These are phyloP conservation scores for Bruguiera gymnorhiza DNA, from an alignment of 345 rosid genomes.

Conservation along the genomic window DNA sequence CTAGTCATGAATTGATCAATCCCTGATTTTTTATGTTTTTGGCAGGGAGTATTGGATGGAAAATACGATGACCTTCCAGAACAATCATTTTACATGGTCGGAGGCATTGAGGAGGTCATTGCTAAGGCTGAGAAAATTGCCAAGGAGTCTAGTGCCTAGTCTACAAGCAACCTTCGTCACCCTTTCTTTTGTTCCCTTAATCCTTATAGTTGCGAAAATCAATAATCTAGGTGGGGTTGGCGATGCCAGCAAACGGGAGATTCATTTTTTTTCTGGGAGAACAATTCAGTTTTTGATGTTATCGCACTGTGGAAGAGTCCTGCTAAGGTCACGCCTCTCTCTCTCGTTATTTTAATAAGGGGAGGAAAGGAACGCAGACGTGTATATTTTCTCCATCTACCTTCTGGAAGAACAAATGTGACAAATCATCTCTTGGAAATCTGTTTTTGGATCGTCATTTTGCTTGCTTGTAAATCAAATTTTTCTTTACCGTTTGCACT, in stretches of 20 bases:
- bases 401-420: not conserved
- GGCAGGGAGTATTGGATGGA: conserved; percentile 83
- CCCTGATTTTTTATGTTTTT: not conserved
- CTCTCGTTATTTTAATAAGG: conserved; percentile 11
- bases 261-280: conserved; percentile 15
- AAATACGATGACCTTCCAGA: conserved; percentile 78
- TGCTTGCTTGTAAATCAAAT: too few relatives aligned
- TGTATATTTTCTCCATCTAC: conserved; percentile 19
- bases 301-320: conserved; percentile 21
- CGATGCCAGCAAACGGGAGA: conserved; percentile 19
- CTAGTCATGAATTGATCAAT: not conserved
- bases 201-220: conserved; percentile 15
- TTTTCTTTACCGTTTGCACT: too few relatives aligned
- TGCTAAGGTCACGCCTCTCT: conserved; percentile 9
- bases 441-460: not conserved
- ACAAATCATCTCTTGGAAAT: not conserved
- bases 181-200: conserved; percentile 5
- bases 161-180: not conserved
- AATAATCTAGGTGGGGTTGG: conserved; percentile 21
- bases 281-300: conserved; percentile 7
- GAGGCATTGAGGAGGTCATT: conserved; percentile 79
- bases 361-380: conserved; percentile 12
- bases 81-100: conserved; percentile 85
- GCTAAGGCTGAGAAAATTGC: conserved; percentile 87
- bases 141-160: conserved; percentile 55